Base-by-base conservation (phyloP, 352 stramenopile genomes). In the Phytophthora constricta region DNA sequence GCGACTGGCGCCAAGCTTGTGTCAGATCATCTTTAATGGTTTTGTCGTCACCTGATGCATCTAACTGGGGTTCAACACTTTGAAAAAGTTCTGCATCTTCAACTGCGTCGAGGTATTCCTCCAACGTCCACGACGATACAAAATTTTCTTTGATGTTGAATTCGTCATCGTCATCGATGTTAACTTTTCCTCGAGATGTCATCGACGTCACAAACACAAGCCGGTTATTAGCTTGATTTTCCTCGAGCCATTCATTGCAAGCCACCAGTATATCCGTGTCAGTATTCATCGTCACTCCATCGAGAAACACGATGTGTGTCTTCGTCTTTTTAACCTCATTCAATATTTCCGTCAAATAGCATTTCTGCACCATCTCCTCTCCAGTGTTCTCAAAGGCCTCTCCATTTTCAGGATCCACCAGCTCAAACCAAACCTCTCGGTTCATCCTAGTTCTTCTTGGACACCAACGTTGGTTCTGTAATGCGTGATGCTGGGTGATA, bases 321-420 rank as follows among this genome's bases (percentile, higher is more conserved):
- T 65, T 64, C 61, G 69, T 58, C 60, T 63, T 58, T 28, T 22
- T 14, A 7, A 22, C 39, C 10, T 46, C 39, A 7, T 22, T 37
- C 62, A 37, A 10, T 41, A 53, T 41, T 61, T 28, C 53, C 55
- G 42, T 20, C 31, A 37, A 37, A 37, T 37, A n/a, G n/a, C n/a
- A n/a, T n/a, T n/a, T n/a, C n/a, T n/a, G n/a, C n/a, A n/a, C n/a
- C n/a, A n/a, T n/a, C n/a, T n/a, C n/a, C n/a, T n/a, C n/a, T n/a
- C n/a, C n/a, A n/a, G n/a, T n/a, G n/a, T n/a, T n/a, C n/a, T n/a
- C n/a, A n/a, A n/a, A n/a, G n/a, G n/a, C n/a, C n/a, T n/a, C n/a
- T n/a, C n/a, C n/a, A n/a, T n/a, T n/a, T n/a, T n/a, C n/a, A n/a
- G n/a, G n/a, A n/a, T n/a, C n/a, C n/a, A n/a, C n/a, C n/a, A n/a